A percentile compares a stretch with the other conserved stretches of the same genome.
These are phyloP conservation scores for Erodium texanum DNA, from an alignment of 441 rosid genomes.

Conservation along the genomic window DNA sequence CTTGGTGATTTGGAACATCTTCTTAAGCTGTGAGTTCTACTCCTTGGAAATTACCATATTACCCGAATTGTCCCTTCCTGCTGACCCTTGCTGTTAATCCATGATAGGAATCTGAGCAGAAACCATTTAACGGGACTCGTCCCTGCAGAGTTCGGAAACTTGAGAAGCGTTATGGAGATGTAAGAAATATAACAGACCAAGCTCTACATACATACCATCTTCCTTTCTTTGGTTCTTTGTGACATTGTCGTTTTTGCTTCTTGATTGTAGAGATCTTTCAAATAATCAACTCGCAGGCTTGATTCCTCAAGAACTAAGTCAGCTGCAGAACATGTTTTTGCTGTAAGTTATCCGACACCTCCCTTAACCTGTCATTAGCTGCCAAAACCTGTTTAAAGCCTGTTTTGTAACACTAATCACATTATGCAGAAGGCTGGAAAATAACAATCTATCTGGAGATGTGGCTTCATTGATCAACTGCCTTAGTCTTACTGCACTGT, in stretches of 20 bases:
- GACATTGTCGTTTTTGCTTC: constrained; percentile 16
- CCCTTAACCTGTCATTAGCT: no score
- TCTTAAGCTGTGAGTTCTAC: constrained; percentile 50
- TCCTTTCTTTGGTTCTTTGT: constrained; percentile 12
- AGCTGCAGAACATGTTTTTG: constrained; percentile 62
- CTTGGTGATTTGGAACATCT: constrained; percentile 80
- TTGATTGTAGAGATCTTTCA: constrained; percentile 70
- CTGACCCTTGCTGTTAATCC: constrained; percentile 11
- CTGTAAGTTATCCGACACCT: constrained; percentile 34
- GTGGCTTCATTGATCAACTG: no score
- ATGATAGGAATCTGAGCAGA: constrained; percentile 71
- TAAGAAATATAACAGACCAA: constrained; percentile 27
- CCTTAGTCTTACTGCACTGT: no score
- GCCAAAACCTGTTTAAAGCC: no score
- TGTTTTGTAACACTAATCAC: no score
- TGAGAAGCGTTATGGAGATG: constrained; percentile 88
- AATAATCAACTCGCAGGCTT: constrained; percentile 66
- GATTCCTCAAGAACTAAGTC: constrained; percentile 77
- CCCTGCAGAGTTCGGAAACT: constrained; percentile 83
- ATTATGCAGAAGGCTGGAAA: no score
- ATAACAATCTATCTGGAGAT: no score
- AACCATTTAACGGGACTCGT: constrained; percentile 56
- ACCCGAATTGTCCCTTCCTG: background rate
- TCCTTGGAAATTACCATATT: background rate
- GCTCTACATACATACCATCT: background rate